These are phyloP conservation scores for Phytophthora fragariaefolia DNA, from an alignment of 352 stramenopile genomes.

Conservation along the genomic window DNA sequence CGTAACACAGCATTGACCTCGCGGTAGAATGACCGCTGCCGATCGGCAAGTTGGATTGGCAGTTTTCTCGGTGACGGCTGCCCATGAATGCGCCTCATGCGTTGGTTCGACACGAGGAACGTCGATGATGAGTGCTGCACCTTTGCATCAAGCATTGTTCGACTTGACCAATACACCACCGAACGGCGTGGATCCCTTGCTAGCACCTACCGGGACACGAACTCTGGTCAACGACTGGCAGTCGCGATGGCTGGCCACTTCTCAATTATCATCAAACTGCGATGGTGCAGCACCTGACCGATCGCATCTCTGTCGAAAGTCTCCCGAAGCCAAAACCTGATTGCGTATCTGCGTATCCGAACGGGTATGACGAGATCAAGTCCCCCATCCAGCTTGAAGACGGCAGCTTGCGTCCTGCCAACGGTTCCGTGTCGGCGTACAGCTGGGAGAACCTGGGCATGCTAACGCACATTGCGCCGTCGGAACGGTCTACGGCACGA, in stretches of 20 bases:
- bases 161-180: neutral
- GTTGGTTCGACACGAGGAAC: neutral
- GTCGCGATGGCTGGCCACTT: slow-evolving; percentile 3
- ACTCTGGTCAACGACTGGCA: no score
- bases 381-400: slow-evolving; percentile 11
- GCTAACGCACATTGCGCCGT: slow-evolving; percentile 42
- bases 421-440: slow-evolving; percentile 21
- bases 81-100: neutral
- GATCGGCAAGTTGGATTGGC: slow-evolving; percentile 6
- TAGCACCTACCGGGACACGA: neutral
- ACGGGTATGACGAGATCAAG: slow-evolving; percentile 10
- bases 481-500: slow-evolving; percentile 39
- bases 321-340: slow-evolving; percentile 7
- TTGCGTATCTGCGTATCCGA: neutral
- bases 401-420: slow-evolving; percentile 8
- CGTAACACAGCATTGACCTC: neutral
- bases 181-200: neutral
- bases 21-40: slow-evolving; percentile 2
- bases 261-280: slow-evolving; percentile 6
- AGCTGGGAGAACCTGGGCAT: slow-evolving; percentile 39
- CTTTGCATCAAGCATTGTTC: neutral
- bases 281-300: slow-evolving; percentile 20
- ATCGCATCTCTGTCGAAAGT: slow-evolving; percentile 16
- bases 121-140: neutral
- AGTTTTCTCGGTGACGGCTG: slow-evolving; percentile 1